A percentile compares a stretch with the other conserved stretches of the same genome.
phyloP scores from a whole-genome alignment of 805 yeast species.

The Wickerhamomyces mucosus region DNA sequence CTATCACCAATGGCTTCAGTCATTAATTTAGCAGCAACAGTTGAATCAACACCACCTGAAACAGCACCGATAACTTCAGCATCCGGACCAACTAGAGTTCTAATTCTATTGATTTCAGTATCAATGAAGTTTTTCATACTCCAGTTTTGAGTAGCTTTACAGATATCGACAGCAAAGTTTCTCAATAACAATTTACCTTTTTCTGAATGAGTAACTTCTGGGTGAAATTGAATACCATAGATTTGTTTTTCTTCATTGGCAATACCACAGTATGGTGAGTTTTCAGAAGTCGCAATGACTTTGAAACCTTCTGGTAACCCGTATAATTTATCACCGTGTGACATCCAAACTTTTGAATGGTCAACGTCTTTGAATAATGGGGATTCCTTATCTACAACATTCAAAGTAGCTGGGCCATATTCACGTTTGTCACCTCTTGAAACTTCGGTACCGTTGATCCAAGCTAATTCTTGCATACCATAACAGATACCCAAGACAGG shows the following conservation, averaged over 20 bases:
- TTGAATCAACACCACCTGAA: constrained; percentile 98
- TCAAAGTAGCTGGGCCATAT: constrained; percentile 91
- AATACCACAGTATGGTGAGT: constrained; percentile 95
- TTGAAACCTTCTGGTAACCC: constrained; percentile 85
- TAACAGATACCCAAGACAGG: constrained; percentile 97
- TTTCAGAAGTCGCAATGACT: constrained; percentile 82
- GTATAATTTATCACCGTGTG: constrained; percentile 93
- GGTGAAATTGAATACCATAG: constrained; percentile 97
- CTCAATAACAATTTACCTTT: constrained; percentile 80
- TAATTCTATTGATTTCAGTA: constrained; percentile 90
- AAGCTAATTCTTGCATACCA: constrained; percentile 98
- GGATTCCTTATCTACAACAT: constrained; percentile 57
- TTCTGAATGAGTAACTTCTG: constrained; percentile 94
- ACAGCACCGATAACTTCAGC: constrained; percentile 99
- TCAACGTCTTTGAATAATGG: constrained; percentile 82
- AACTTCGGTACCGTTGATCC: constrained; percentile 89
- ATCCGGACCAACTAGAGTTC: constrained; percentile 87
- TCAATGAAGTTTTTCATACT: constrained; percentile 96
- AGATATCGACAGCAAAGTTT: constrained; percentile 89
- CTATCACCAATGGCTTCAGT: constrained; percentile 97
- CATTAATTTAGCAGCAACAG: constrained; percentile 98
- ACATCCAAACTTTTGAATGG: constrained; percentile 98
- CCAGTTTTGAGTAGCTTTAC: constrained; percentile 87
- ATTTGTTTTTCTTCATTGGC: constrained; percentile 64
- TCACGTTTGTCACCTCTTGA: constrained; percentile 96